Evolutionary conservation across 148 eudicot genomes (phyloP), one percentile per base, ranked within the genome.

Genomic region (Nyssa sinensis): DNA sequence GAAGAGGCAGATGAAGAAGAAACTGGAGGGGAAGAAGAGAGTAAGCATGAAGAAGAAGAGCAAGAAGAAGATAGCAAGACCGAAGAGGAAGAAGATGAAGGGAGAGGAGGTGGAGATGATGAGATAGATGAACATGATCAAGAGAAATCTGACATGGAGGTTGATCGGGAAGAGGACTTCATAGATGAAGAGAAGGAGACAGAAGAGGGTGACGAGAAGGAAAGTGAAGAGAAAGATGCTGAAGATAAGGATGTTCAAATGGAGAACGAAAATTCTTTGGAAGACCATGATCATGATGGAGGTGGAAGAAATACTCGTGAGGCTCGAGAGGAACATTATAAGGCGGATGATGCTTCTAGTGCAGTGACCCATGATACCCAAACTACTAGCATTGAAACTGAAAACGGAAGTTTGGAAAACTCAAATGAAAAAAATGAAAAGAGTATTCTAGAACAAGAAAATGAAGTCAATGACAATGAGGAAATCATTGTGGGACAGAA

Each of bases 321-420:
- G 79, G 96, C 97, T 44, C 88, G 91, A 66, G 98, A 90, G 69
- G 90, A 86, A 79, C 85, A 86, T n/a, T 92, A 95, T 69, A 89
- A 85, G 81, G 98, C 93, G 0, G 98, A 95, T 79, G 97, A 95
- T 84, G 98, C 97, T 76, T 95, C 98, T 59, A 95, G 98, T 83
- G 98, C 96, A 73, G 98, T 95, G 79, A 86, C 92, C 63, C 93
- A 88, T 67, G 84, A 90, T 69, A 69, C 79, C 35, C 81, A 75
- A 66, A 80, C 66, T 55, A 32, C 24, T 7, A 70, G 57, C 62
- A 74, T 75, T 5, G 86, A 81, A 77, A 83, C 81, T 44, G 87
- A 80, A 76, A 83, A 78, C 25, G 86, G 66, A 8, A 82, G 76
- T 44, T 4, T 31, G 32, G 86, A 74, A 60, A 81, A 83, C 23